A percentile compares a stretch with the other conserved stretches of the same genome.
Conservation (phyloP, 1,139 yeast species). For the Hyphopichia buzzinii region DNA sequence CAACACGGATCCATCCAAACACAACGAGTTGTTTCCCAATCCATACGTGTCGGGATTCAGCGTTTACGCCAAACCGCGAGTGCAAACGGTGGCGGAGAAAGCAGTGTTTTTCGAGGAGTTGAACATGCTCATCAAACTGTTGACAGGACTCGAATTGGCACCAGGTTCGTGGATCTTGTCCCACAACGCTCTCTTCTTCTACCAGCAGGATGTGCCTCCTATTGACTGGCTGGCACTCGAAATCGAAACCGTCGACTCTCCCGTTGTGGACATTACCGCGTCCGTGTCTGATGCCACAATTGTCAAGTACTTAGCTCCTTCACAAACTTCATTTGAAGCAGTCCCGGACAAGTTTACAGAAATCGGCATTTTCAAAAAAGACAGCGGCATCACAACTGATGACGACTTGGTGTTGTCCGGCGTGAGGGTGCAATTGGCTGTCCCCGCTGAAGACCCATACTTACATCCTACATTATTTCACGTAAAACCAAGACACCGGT, state of each 20-base stretch:
- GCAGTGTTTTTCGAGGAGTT: conserved; percentile 21
- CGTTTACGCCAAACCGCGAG: conserved; percentile 25
- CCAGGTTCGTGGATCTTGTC: conserved; percentile 19
- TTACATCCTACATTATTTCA: conserved; percentile 42
- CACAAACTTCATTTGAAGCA: neutral
- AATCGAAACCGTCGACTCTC: neutral
- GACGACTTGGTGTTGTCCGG: conserved; percentile 40
- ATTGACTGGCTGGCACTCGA: neutral
- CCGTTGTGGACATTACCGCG: neutral
- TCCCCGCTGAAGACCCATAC: conserved; percentile 11
- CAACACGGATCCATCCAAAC: conserved; percentile 12
- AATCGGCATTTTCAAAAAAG: conserved; percentile 35
- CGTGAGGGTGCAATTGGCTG: conserved; percentile 27
- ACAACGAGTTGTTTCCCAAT: conserved; percentile 18
- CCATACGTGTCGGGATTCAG: conserved; percentile 22
- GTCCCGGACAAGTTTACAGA: conserved; percentile 20
- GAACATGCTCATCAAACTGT: conserved; percentile 14
- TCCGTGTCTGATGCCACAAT: conserved; percentile 10
- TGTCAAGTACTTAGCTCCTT: conserved; percentile 7
- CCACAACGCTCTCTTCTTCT: conserved; percentile 19
- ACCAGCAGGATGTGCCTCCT: conserved; percentile 5
- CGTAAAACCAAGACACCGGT: conserved; percentile 42
- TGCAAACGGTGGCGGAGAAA: conserved; percentile 11
- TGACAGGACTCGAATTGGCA: conserved; percentile 11
- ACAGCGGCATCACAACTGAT: conserved; percentile 20